Base-by-base conservation (phyloP, 2,329 filamentous ascomycete species). In the Purpureocillium takamizusanense region DNA sequence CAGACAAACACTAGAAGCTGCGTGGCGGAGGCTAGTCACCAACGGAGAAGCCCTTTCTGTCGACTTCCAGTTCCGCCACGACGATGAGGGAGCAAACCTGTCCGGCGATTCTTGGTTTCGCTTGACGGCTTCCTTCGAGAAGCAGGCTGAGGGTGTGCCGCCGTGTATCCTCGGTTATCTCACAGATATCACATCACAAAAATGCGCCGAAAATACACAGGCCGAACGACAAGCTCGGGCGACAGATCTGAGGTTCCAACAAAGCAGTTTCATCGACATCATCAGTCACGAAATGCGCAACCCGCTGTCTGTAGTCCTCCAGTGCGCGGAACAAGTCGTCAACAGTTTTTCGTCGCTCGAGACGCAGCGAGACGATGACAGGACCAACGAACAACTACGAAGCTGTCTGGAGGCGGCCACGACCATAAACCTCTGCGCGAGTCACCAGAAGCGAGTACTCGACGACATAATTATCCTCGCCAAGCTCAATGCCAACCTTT, bases 231-330 rank as follows among this genome's bases (percentile, higher is more conserved):
- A 84, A 52, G 77, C 88, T 51, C 85, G 90, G 54, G 87, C 86
- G 0, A 76, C 88, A 3, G 83, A 89, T 54, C 70, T 87, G 44
- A 90, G 90, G 56, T 69, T 76, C 15, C 78, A 83, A 45, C 74
- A 78, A 47, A 74, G 78, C 48, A 83, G 83, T 46, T 84, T 83
- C 50, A 83, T 84, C 47, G 80, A 84, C 50, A 83, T 83, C 37
- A 83, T 79, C 4, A 80, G 73, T 43, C 81, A 86, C 56, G 81
- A 85, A 51, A 82, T 86, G 78, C 74, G 82, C 14, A 88, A 87
- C 48, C 83, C 83, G 0, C 65, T 87, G 4, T 82, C 77, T 29
- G 83, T 83, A 7, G 80, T 88, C 31, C 60, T 87, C 28, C 83
- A 87, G 56, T 86, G 81, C 50, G 80, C 81, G 7, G 83, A 87